Conservation (phyloP, 1,284 basidiomycete species). For the Pseudozyma pruni region DNA sequence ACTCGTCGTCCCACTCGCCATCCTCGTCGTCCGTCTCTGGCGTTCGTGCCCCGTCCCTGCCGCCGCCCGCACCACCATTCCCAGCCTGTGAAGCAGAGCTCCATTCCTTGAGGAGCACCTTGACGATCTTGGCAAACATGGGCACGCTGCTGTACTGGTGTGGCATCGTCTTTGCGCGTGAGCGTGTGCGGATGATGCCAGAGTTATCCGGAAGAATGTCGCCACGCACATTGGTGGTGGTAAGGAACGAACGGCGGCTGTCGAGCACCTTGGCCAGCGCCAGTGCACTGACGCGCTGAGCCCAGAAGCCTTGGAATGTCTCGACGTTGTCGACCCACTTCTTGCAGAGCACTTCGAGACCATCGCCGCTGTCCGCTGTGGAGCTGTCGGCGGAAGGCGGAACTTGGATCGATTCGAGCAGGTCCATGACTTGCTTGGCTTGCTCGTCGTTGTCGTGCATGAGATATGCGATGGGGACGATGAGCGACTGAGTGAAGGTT, state of each 20-base stretch:
- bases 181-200: slow-evolving; percentile 87
- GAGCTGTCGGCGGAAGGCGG: slow-evolving; percentile 3
- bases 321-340: slow-evolving; percentile 94
- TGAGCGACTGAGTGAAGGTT: slow-evolving; percentile 81
- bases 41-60: slow-evolving; percentile 27
- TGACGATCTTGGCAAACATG: slow-evolving; percentile 90
- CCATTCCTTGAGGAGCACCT: slow-evolving; percentile 85
- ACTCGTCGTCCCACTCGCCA: slow-evolving; percentile 62
- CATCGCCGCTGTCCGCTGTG: slow-evolving; percentile 69
- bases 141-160: slow-evolving; percentile 81
- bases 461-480: slow-evolving; percentile 91
- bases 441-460: slow-evolving; percentile 79
- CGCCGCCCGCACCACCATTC: slow-evolving; percentile 13
- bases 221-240: slow-evolving; percentile 82
- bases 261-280: slow-evolving; percentile 82
- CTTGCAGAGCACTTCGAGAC: slow-evolving; percentile 82
- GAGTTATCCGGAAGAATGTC: slow-evolving; percentile 76
- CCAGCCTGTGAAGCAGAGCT: slow-evolving; percentile 70
- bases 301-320: slow-evolving; percentile 92
- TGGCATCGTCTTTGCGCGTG: slow-evolving; percentile 78
- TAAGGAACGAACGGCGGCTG: slow-evolving; percentile 76
- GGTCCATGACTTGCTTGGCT: slow-evolving; percentile 51
- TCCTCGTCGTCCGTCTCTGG: slow-evolving; percentile 58
- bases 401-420: slow-evolving; percentile 70
- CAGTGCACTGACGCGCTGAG: slow-evolving; percentile 72